Conservation (phyloP, 1,139 yeast genomes). For the Candida dubliniensis region DNA sequence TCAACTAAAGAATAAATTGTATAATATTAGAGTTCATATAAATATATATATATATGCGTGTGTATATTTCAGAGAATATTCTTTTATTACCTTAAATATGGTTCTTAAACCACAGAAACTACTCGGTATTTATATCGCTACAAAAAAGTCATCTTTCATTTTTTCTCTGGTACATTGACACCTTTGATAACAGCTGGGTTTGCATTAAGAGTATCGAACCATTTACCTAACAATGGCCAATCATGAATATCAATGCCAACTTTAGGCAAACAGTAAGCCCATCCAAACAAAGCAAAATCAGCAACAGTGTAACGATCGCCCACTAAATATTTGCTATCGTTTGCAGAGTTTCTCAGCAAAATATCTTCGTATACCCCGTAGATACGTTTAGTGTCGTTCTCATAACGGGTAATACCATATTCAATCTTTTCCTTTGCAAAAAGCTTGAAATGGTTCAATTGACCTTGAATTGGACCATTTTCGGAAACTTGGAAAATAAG, state of each 20-base stretch:
- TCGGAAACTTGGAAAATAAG: conserved; percentile 58
- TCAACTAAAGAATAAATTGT: neutral
- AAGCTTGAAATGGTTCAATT: conserved; percentile 46
- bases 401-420: conserved; percentile 53
- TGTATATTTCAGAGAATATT: neutral
- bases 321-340: conserved; percentile 34
- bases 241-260: conserved; percentile 38
- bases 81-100: neutral
- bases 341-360: conserved; percentile 35
- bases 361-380: conserved; percentile 53
- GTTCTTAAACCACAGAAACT: too few relatives aligned
- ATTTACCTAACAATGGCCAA: conserved; percentile 44
- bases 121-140: too few relatives aligned
- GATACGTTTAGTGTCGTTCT: conserved; percentile 51
- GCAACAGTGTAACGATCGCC: conserved; percentile 58
- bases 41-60: neutral
- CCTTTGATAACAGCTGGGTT: conserved; percentile 43
- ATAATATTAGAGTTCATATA: too few relatives aligned
- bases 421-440: conserved; percentile 50
- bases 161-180: conserved; percentile 7
- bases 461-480: conserved; percentile 63
- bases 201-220: conserved; percentile 41
- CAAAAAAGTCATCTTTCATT: neutral
- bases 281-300: conserved; percentile 48
- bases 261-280: conserved; percentile 23